Percentiles rank a stretch among this genome's conserved stretches.
These are phyloP conservation scores for Rhododendron molle DNA, from an alignment of 148 eudicot genomes.

Conservation along the genomic window DNA sequence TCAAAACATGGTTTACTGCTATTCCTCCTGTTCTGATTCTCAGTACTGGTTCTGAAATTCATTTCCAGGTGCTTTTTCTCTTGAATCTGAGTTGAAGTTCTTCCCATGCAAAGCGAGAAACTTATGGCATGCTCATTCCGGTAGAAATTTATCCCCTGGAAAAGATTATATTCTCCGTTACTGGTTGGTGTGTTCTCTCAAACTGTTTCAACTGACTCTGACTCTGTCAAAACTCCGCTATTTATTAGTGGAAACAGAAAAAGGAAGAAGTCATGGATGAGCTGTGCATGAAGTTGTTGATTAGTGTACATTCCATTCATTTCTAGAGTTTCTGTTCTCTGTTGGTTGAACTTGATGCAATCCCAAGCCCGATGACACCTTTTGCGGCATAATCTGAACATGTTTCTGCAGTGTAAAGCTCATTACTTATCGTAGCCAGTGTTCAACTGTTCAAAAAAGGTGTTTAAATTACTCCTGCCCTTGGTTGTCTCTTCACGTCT, in stretches of 20 bases:
- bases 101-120: neutral
- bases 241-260: neutral
- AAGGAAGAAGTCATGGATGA: neutral
- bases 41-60: neutral
- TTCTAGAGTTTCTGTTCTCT: neutral
- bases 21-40: neutral
- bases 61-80: neutral
- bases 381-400: neutral
- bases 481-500: neutral
- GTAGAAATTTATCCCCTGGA: neutral
- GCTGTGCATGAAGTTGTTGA: neutral
- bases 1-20: neutral
- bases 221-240: neutral
- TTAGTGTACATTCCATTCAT: neutral
- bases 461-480: neutral
- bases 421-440: neutral
- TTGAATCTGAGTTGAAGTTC: neutral
- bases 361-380: neutral
- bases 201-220: neutral
- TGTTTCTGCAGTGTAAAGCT: neutral
- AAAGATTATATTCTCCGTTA: neutral
- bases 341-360: neutral
- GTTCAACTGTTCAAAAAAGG: neutral
- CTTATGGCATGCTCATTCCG: neutral
- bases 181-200: neutral